Base-by-base conservation (phyloP, 1,284 basidiomycete genomes). In the Ustilago trichophora region DNA sequence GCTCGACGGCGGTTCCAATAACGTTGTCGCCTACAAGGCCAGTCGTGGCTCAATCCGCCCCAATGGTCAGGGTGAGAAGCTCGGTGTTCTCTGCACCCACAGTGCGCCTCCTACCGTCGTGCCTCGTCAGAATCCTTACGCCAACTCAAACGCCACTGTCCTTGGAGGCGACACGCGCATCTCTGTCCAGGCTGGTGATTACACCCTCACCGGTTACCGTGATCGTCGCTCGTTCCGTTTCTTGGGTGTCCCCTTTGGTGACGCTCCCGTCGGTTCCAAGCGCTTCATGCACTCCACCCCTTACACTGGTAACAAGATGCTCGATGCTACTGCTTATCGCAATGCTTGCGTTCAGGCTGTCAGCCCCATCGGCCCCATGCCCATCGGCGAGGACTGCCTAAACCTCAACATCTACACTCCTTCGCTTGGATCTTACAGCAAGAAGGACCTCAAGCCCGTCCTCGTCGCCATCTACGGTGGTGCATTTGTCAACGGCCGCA, bases 351-450 rank as follows among this genome's bases (percentile, higher is more conserved):
- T 55, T 6, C 66, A 69, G 34, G n/a, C 54, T 12, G 42, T 42
- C 13, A 42, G 21, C 1, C 52, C 43, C 6, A 18, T 42, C 1
- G 64, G 54, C 2, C 59, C 53, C 26, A 37, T 35, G 58, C 64
- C 64, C 2, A 9, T 67, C 6, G 56, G 66, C 6, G 80, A 84
- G 40, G 78, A 77, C 85, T 87, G 88, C 73, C 79, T 89, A 32
- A 85, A 84, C 1, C 72, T 88, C 65, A 88, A 88, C 71, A 84
- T 89, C 6, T 82, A 86, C 47, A 85, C 83, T 26, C 85, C 87
- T 4, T 75, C 74, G 72, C 72, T 82, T 34, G 52, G 55, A 9
- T 19, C 47, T 3, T 46, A 29, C 25, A 34, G 38, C 49, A 45
- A 35, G 18, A 51, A 47, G n/a, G 18, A 12, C 16, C 80, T 84